Base-by-base conservation (phyloP, 208 protist species). In the Herpetomonas samuelpessoai region DNA sequence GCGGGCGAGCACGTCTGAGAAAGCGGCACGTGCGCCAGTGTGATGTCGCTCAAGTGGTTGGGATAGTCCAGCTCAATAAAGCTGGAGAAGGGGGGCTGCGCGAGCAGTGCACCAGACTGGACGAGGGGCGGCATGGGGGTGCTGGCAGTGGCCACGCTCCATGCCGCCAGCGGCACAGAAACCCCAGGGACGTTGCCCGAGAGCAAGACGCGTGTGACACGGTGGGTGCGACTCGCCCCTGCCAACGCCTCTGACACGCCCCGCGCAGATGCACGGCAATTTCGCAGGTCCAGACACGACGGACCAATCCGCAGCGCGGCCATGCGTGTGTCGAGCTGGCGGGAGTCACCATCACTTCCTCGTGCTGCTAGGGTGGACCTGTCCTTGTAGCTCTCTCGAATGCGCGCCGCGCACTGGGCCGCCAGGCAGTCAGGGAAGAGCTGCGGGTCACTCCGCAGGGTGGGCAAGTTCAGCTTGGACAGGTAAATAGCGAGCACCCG, bases 401-500 rank as follows among this genome's bases (percentile, higher is more conserved):
- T n/a, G n/a, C n/a, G n/a, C n/a, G n/a, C n/a, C n/a, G n/a, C n/a
- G n/a, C n/a, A n/a, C n/a, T n/a, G n/a, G n/a, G n/a, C n/a, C n/a
- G n/a, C n/a, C n/a, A 88, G 61, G 25, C 24, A 51, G n/a, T 39
- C 44, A 18, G 75, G 57, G 35, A 85, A 86, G 26, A 91, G 68
- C 39, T 74, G 59, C 2, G 61, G 61, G 22, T 86, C 78, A 24
- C 56, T 47, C 25, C 45, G 7, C 22, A 87, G 41, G 10, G 67
- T 30, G 31, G 53, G 55, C 35, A 76, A 27, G 18, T 69, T 73
- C 63, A 88, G 57, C 61, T 88, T 85, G 2, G 79, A 41, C 7
- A 93, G 56, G 59, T 91, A 90, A 31, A 91, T 81, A 24, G 66
- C 67, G n/a, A 93, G 74, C 18, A 76, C 74, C 58, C 86, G 87